Evolutionary conservation across 73 alveolate genomes (phyloP).

Genomic region (Symbiodinium pilosum): DNA sequence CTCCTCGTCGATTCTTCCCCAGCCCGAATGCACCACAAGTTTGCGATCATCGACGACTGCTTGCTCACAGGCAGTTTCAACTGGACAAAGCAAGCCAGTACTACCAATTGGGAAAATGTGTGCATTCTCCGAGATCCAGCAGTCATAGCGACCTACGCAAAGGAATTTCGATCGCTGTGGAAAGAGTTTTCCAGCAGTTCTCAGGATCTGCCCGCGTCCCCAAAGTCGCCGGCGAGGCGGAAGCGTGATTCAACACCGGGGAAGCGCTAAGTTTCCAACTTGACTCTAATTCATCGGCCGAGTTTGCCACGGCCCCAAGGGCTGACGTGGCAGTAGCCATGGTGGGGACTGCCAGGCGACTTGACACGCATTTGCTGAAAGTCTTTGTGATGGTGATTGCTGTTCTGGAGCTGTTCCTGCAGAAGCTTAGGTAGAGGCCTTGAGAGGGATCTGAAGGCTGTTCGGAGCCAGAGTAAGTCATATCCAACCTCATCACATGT

Average conservation of each 20-base stretch:
- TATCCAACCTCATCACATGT: no score
- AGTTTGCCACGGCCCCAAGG: no score
- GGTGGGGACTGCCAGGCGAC: no score
- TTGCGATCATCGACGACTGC: slow-evolving; percentile 62
- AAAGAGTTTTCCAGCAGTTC: neutral
- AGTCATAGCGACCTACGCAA: slow-evolving; percentile 22
- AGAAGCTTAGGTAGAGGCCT: no score
- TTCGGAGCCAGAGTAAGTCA: no score
- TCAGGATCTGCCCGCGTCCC: neutral
- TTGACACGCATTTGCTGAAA: no score
- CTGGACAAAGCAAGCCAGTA: slow-evolving; percentile 90
- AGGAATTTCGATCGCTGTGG: slow-evolving; percentile 24
- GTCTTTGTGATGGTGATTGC: no score
- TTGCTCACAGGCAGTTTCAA: slow-evolving; percentile 66
- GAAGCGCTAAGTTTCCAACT: neutral
- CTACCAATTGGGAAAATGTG: slow-evolving; percentile 71
- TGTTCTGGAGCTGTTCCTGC: no score
- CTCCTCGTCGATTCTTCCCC: slow-evolving; percentile 2
- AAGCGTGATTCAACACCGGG: slow-evolving; percentile 6
- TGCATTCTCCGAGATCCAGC: slow-evolving; percentile 62
- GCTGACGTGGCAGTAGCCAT: no score
- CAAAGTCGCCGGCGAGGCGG: neutral
- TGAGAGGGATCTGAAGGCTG: no score
- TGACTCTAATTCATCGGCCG: no score
- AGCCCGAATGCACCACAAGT: slow-evolving; percentile 77